A percentile compares a stretch with the other conserved stretches of the same genome.
Conservation (phyloP, 2,329 filamentous ascomycete species). For the Arthroderma sp. region DNA sequence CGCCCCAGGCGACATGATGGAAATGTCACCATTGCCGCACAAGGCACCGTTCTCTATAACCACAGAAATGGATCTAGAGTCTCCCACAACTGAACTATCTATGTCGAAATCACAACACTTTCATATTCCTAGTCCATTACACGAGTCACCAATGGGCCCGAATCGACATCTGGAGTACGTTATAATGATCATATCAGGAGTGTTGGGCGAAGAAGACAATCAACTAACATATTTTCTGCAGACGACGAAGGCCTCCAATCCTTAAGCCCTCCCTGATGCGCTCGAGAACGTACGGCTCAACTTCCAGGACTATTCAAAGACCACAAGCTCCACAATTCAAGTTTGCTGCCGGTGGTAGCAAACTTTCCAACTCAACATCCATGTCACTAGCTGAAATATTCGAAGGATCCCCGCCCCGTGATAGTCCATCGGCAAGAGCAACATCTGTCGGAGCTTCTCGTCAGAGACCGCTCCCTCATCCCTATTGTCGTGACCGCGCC, state of each 20-base stretch:
- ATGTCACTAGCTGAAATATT: constrained; percentile 71
- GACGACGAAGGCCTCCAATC: constrained; percentile 53
- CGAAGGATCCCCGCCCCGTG: constrained; percentile 54
- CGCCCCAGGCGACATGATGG: constrained; percentile 66
- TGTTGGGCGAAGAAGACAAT: background rate
- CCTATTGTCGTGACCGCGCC: constrained; percentile 28
- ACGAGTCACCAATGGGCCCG: constrained; percentile 26
- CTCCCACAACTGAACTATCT: constrained; percentile 52
- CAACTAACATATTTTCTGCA: constrained; percentile 20
- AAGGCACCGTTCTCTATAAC: constrained; percentile 55
- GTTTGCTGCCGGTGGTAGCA: constrained; percentile 49
- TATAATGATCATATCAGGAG: background rate
- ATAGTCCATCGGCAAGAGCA: constrained; percentile 48
- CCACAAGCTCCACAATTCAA: constrained; percentile 59
- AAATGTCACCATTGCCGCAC: constrained; percentile 84
- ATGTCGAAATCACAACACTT: constrained; percentile 29
- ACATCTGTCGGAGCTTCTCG: constrained; percentile 47
- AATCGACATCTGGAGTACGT: constrained; percentile 24
- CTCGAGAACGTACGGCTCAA: constrained; percentile 59
- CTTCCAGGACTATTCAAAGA: constrained; percentile 48
- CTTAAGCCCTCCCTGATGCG: constrained; percentile 62
- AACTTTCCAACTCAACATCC: constrained; percentile 40
- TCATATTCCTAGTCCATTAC: constrained; percentile 27
- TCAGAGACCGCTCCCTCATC: constrained; percentile 39
- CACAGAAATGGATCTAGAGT: constrained; percentile 51